Percentiles rank a stretch among this genome's conserved stretches.
These are phyloP conservation scores for Madurella mycetomatis DNA, from an alignment of 2,329 filamentous ascomycete species.

Conservation along the genomic window DNA sequence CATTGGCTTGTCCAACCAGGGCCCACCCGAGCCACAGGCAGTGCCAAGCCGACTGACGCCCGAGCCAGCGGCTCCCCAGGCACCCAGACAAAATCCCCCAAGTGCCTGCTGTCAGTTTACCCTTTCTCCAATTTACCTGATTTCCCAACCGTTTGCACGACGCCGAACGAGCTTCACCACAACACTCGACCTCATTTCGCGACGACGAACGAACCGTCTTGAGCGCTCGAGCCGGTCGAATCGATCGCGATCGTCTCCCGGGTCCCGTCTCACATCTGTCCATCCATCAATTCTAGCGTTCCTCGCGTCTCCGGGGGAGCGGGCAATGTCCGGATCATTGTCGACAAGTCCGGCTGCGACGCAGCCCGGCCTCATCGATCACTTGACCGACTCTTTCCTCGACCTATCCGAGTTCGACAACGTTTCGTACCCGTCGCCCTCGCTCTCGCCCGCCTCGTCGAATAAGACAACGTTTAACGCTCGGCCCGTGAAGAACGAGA, in stretches of 20 bases:
- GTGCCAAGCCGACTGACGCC: conserved; percentile 16
- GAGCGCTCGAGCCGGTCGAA: not conserved
- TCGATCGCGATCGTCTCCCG: not conserved
- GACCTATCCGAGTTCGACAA: conserved; percentile 62
- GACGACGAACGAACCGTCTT: conserved; percentile 1
- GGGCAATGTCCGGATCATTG: conserved; percentile 25
- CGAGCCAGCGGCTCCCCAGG: conserved; percentile 20
- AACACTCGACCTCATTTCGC: not conserved
- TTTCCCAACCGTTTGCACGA: not conserved
- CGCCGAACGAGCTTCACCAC: not conserved
- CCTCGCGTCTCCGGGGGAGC: conserved; percentile 1
- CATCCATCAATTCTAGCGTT: not conserved
- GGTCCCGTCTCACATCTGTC: not conserved
- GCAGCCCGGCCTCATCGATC: conserved; percentile 40
- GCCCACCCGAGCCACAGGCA: conserved; percentile 6
- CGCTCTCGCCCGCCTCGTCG: conserved; percentile 51
- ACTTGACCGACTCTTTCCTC: conserved; percentile 54
- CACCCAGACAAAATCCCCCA: conserved; percentile 21
- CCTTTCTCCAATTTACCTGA: conserved; percentile 1
- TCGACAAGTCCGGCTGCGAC: conserved; percentile 27
- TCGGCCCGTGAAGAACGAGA: conserved; percentile 48
- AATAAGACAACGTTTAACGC: conserved; percentile 52
- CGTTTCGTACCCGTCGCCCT: conserved; percentile 57
- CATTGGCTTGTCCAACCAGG: conserved; percentile 19
- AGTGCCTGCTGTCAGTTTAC: conserved; percentile 2